Conservation (phyloP, 306 rosid genomes). For the Trifolium pratense region DNA sequence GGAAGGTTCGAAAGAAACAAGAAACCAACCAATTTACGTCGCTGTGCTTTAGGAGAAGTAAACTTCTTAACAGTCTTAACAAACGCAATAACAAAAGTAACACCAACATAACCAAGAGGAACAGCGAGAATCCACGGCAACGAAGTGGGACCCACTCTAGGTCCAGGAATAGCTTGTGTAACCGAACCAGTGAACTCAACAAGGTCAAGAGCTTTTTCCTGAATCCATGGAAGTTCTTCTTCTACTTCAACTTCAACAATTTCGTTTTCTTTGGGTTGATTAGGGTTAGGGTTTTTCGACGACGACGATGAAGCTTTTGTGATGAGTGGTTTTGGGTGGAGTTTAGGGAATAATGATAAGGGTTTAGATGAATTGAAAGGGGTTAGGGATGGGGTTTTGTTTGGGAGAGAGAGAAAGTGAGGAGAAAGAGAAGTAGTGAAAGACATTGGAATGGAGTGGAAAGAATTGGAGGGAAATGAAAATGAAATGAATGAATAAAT, state of each 20-base stretch:
- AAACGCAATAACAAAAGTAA: constrained; percentile 79
- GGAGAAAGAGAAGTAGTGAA: constrained; percentile 33
- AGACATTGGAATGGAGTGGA: constrained; percentile 10
- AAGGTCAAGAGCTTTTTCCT: constrained; percentile 88
- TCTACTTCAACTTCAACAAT: constrained; percentile 67
- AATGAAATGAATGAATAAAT: not conserved
- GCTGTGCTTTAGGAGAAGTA: constrained; percentile 81
- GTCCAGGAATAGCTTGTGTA: constrained; percentile 90
- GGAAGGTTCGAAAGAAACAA: not conserved
- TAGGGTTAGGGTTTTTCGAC: not conserved
- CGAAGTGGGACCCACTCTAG: constrained; percentile 82
- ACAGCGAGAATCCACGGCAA: constrained; percentile 92
- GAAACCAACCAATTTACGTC: constrained; percentile 65
- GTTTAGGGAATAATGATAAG: not conserved
- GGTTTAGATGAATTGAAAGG: constrained; percentile 1
- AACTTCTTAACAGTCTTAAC: constrained; percentile 73
- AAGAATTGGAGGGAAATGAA: constrained; percentile 12
- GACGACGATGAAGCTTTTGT: not conserved
- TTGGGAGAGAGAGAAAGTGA: constrained; percentile 25
- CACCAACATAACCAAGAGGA: constrained; percentile 72
- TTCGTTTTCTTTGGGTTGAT: constrained; percentile 35
- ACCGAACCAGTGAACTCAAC: constrained; percentile 95
- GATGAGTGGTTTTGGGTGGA: not conserved
- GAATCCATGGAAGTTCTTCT: constrained; percentile 93
- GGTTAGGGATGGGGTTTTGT: not conserved